A percentile compares a stretch with the other conserved stretches of the same genome.
Evolutionary conservation across 2,329 filamentous ascomycete species (phyloP).

Genomic region (Dendryphion nanum): DNA sequence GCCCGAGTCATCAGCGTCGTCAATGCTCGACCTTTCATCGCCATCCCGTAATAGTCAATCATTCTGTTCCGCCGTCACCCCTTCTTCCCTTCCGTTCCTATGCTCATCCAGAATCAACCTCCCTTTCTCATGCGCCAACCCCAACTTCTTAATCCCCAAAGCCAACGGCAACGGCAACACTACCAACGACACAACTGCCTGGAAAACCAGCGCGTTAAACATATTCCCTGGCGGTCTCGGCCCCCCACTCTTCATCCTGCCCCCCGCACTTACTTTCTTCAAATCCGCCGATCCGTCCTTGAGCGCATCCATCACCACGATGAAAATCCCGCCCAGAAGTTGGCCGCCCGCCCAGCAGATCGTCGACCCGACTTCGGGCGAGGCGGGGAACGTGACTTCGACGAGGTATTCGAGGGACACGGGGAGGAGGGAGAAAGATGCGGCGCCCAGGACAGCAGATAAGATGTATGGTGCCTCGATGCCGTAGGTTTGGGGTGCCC

Average conservation of each 20-base stretch:
- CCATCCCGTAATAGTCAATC: slow-evolving; percentile 20
- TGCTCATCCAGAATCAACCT: slow-evolving; percentile 34
- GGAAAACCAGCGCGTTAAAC: slow-evolving; percentile 72
- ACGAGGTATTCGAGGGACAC: slow-evolving; percentile 83
- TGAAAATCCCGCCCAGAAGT: slow-evolving; percentile 79
- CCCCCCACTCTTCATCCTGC: slow-evolving; percentile 17
- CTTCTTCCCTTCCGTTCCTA: slow-evolving; percentile 16
- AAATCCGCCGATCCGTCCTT: slow-evolving; percentile 41
- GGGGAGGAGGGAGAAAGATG: slow-evolving; percentile 77
- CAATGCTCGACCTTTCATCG: too few relatives aligned
- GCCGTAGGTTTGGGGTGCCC: slow-evolving; percentile 65
- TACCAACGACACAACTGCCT: slow-evolving; percentile 67
- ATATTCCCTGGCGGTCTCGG: slow-evolving; percentile 65
- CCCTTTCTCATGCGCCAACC: slow-evolving; percentile 41
- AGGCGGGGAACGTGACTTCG: slow-evolving; percentile 82
- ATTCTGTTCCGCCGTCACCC: slow-evolving; percentile 10
- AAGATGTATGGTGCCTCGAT: slow-evolving; percentile 72
- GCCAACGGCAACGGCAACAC: slow-evolving; percentile 66
- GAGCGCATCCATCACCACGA: slow-evolving; percentile 77
- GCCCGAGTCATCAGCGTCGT: slow-evolving; percentile 1
- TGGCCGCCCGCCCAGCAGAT: slow-evolving; percentile 87
- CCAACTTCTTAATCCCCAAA: slow-evolving; percentile 64
- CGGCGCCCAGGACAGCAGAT: slow-evolving; percentile 72
- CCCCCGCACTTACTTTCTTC: slow-evolving; percentile 25
- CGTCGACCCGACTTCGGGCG: slow-evolving; percentile 79